Evolutionary conservation across 106 monocot species (phyloP), one percentile per base, ranked within the genome.

Genomic region (Dendrobium catenatum): DNA sequence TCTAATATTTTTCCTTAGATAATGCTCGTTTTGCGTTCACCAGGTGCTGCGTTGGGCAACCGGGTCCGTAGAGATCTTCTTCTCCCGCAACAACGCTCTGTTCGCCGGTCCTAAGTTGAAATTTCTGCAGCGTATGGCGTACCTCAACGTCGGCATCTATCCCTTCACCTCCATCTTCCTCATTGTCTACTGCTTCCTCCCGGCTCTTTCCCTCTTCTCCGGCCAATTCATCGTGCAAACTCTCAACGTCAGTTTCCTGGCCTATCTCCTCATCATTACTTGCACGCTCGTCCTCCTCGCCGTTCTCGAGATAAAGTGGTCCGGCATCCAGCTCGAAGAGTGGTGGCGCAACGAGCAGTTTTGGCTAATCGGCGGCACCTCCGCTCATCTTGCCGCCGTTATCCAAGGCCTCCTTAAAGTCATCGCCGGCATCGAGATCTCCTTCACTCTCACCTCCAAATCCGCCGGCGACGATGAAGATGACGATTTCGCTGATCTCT

Each of bases 301-400:
- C 1, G 68, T 93, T 5, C 90, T 93, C 3, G 93, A 93, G 82
- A 70, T 93, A 67, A 90, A 89, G 43, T 93, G 93, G 93, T 90
- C 93, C 0, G 93, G 93, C 4, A 88, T 93, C 48, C 81, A 83
- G 9, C 82, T 93, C 0, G 90, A 93, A 55, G 93, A 93, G 77
- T 93, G 93, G 93, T 93, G 93, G 93, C 55, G 93, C 42, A 93
- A 93, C 20, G 95, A 95, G 89, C 97, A 98, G 86, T 98, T 94
- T 72, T 98, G 97, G 97, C 83, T 94, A 5, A 98, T 93, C 20
- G 93, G 93, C 11, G 93, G 93, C 10, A 93, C 93, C 1, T 90
- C 90, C n/a, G 93, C 93, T 4, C 93, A 93, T 42, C 83, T 93
- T 4, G 93, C 90, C 5, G 93, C 93, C 6, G 93, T 93, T 4